Percentiles rank a stretch among this genome's conserved stretches.
phyloP scores from a whole-genome alignment of 768 basidiomycete genomes.

The Terana coerulea region DNA sequence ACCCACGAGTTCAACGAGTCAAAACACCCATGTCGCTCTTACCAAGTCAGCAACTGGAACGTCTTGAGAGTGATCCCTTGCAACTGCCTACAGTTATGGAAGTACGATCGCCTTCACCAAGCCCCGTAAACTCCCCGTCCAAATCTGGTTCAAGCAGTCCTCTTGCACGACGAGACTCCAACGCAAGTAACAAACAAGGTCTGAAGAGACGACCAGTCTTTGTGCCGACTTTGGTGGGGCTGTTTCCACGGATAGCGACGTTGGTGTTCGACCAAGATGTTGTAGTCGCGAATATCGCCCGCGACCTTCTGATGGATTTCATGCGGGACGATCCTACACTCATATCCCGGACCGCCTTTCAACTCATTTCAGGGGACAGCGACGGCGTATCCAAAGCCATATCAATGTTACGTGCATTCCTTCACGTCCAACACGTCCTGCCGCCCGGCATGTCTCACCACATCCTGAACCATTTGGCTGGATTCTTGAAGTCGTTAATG shows the following conservation, averaged over 20 bases:
- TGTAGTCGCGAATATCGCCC: slow-evolving; percentile 51
- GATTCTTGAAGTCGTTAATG: slow-evolving; percentile 55
- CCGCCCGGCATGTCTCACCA: slow-evolving; percentile 65
- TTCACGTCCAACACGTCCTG: slow-evolving; percentile 52
- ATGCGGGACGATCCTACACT: slow-evolving; percentile 74
- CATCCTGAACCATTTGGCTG: slow-evolving; percentile 67
- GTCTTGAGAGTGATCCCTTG: slow-evolving; percentile 34
- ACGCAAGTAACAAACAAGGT: slow-evolving; percentile 38
- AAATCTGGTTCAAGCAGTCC: slow-evolving; percentile 18
- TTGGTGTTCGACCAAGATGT: slow-evolving; percentile 53
- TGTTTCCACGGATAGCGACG: slow-evolving; percentile 51
- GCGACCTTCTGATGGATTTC: slow-evolving; percentile 53
- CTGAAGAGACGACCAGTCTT: slow-evolving; percentile 65
- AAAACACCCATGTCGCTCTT: slow-evolving; percentile 65
- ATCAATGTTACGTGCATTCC: slow-evolving; percentile 48
- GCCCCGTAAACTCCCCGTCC: slow-evolving; percentile 20
- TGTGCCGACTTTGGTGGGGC: slow-evolving; percentile 51
- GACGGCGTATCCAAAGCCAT: slow-evolving; percentile 45
- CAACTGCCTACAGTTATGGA: slow-evolving; percentile 14
- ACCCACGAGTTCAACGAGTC: slow-evolving; percentile 56
- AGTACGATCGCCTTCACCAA: slow-evolving; percentile 14
- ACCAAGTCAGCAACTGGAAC: slow-evolving; percentile 53
- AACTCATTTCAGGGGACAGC: slow-evolving; percentile 50
- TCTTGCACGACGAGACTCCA: slow-evolving; percentile 56
- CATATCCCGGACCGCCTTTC: slow-evolving; percentile 59